Conservation (phyloP, 345 rosid genomes). For the Salix exigua region DNA sequence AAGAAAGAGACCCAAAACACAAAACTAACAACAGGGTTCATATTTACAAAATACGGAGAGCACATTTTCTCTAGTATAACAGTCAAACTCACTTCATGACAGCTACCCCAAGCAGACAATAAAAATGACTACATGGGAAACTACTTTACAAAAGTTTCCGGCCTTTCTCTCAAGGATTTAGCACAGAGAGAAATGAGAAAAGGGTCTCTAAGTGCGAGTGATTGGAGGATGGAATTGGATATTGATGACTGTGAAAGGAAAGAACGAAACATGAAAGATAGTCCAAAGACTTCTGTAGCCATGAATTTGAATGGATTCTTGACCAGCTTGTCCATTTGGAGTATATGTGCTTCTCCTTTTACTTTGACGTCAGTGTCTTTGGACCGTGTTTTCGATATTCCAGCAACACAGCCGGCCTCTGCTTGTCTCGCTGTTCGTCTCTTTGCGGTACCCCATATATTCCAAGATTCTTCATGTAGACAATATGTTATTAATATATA, state of each 20-base stretch:
- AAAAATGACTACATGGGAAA: neutral
- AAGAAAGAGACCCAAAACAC: constrained; percentile 4
- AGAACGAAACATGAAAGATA: constrained; percentile 9
- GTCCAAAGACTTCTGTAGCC: neutral
- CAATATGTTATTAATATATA: rapidly evolving
- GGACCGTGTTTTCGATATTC: neutral
- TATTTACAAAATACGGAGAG: neutral
- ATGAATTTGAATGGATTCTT: neutral
- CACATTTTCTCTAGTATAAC: constrained; percentile 3
- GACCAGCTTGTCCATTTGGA: neutral
- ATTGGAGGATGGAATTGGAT: neutral
- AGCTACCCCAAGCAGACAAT: neutral
- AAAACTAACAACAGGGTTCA: constrained; percentile 2
- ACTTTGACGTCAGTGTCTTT: neutral
- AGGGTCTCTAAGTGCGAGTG: neutral
- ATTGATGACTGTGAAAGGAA: constrained; percentile 1
- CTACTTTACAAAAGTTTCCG: neutral
- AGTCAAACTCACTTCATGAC: neutral
- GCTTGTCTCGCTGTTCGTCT: neutral
- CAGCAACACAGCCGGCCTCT: neutral
- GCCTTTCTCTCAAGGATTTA: neutral
- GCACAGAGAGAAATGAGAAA: neutral
- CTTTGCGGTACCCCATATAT: neutral
- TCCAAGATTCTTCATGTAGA: too few relatives aligned
- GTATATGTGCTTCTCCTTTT: too few relatives aligned